These are phyloP conservation scores for Aspergillus ruber DNA, from an alignment of 2,329 filamentous ascomycete species.

Conservation along the genomic window DNA sequence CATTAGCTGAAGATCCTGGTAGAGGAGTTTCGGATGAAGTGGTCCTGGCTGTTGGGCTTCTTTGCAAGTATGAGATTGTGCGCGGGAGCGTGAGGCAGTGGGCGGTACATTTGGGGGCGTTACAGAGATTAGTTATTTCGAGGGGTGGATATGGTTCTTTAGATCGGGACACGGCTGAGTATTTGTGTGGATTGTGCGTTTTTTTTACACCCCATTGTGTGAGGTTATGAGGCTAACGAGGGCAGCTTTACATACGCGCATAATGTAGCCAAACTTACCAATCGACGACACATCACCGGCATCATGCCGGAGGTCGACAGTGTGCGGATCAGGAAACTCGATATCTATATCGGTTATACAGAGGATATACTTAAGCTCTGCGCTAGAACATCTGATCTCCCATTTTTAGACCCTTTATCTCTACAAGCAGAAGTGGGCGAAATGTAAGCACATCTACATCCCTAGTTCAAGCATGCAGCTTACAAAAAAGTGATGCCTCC, in stretches of 20 bases:
- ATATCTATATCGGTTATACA: constrained; percentile 34
- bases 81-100: constrained; percentile 34
- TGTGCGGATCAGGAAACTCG: constrained; percentile 23
- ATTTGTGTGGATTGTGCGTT: constrained; percentile 30
- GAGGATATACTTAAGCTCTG: constrained; percentile 31
- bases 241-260: constrained; percentile 29
- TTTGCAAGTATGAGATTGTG: constrained; percentile 35
- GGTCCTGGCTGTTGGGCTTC: constrained; percentile 28
- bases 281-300: constrained; percentile 18
- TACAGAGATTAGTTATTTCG: constrained; percentile 27
- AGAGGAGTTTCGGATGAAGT: constrained; percentile 22
- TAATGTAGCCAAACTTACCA: constrained; percentile 29
- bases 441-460: constrained; percentile 17
- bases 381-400: constrained; percentile 27
- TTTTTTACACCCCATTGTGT: no score
- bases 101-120: constrained; percentile 30
- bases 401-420: constrained; percentile 17
- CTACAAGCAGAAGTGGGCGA: constrained; percentile 20
- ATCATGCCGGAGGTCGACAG: constrained; percentile 14
- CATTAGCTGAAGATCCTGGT: constrained; percentile 13
- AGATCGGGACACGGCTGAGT: constrained; percentile 25
- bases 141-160: constrained; percentile 26
- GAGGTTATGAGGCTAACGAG: no score
- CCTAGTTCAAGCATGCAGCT: background rate
- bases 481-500: constrained; percentile 22